Percentiles rank a stretch among this genome's conserved stretches.
These are phyloP conservation scores for Ruellia speciosa DNA, from an alignment of 305 asterid species.

Conservation along the genomic window DNA sequence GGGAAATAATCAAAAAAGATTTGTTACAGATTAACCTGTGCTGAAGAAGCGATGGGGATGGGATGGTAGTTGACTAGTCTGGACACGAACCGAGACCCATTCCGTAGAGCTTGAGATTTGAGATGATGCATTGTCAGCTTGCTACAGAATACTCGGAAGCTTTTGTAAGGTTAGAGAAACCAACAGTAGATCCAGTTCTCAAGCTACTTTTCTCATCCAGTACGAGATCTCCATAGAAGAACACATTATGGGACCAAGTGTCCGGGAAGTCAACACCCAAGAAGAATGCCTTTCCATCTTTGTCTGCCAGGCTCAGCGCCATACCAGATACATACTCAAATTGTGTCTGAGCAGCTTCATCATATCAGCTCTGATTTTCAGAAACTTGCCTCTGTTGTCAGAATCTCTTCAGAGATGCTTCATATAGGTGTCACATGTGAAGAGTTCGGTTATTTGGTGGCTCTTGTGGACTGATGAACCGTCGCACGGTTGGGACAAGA, in stretches of 20 bases:
- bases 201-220: conserved; percentile 45
- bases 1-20: too few relatives aligned
- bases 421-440: too few relatives aligned
- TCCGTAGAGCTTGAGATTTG: conserved; percentile 25
- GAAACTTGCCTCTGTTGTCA: too few relatives aligned
- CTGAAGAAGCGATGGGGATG: conserved; percentile 60
- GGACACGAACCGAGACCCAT: conserved; percentile 41
- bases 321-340: too few relatives aligned
- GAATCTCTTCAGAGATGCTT: too few relatives aligned
- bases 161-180: conserved; percentile 40
- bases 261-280: conserved; percentile 12
- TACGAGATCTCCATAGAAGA: conserved; percentile 37
- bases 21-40: conserved; percentile 43
- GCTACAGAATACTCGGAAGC: conserved; percentile 45
- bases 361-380: too few relatives aligned
- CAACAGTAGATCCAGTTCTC: conserved; percentile 57
- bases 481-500: conserved; percentile 28
- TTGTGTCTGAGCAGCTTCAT: too few relatives aligned
- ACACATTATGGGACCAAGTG: conserved; percentile 27
- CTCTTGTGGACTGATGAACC: conserved; percentile 3
- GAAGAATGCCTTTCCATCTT: too few relatives aligned
- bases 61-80: conserved; percentile 47
- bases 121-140: conserved; percentile 20
- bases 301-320: too few relatives aligned
- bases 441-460: not conserved